phyloP scores from a whole-genome alignment of 2,329 filamentous ascomycete species.

The Neonectria magnoliae region DNA sequence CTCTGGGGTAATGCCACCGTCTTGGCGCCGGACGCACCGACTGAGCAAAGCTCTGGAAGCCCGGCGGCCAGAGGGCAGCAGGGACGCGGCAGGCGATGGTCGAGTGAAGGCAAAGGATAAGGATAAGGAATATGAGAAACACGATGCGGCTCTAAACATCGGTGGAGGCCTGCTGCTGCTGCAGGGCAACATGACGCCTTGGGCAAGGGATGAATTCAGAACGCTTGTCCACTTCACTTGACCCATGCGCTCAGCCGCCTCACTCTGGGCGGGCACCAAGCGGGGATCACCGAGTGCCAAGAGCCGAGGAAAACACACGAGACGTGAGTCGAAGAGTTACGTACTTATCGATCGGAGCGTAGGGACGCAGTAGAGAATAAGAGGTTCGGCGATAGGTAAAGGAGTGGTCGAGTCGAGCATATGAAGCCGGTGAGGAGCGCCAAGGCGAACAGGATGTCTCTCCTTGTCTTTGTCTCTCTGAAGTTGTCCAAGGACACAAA shows the following conservation, averaged over 20 bases:
- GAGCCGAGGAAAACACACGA: constrained; percentile 28
- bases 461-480: constrained; percentile 20
- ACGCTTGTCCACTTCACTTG: constrained; percentile 45
- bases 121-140: not conserved
- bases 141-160: constrained; percentile 11
- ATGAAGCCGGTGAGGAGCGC: constrained; percentile 19
- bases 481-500: constrained; percentile 35
- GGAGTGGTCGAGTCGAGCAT: constrained; percentile 1
- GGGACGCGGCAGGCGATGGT: not conserved
- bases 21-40: constrained; percentile 18
- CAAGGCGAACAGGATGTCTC: constrained; percentile 25
- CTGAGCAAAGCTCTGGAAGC: not conserved
- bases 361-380: not conserved
- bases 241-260: constrained; percentile 45
- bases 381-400: not conserved
- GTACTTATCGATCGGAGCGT: constrained; percentile 36
- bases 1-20: constrained; percentile 24
- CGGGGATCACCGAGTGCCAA: constrained; percentile 41
- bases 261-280: constrained; percentile 37
- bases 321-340: constrained; percentile 40
- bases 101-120: not conserved
- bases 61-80: not conserved
- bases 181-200: constrained; percentile 10
- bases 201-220: constrained; percentile 32
- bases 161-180: not conserved